A percentile compares a stretch with the other conserved stretches of the same genome.
These are phyloP conservation scores for Vaccinium darrowii DNA, from an alignment of 148 eudicot genomes.

Conservation along the genomic window DNA sequence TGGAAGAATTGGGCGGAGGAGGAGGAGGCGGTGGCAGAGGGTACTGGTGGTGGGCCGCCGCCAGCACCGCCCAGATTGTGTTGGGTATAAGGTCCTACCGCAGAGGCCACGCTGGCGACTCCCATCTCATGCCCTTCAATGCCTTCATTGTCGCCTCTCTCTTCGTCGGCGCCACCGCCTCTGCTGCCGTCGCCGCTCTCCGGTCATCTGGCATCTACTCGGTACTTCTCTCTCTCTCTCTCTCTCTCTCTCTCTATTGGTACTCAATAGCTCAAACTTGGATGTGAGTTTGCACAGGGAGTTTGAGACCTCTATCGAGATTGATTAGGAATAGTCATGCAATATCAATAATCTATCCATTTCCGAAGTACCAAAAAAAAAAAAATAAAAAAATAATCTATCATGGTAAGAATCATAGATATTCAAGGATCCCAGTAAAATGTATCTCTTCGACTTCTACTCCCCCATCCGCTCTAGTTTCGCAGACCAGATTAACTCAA, in stretches of 20 bases:
- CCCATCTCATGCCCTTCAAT: slow-evolving; percentile 52
- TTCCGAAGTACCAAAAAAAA: no score
- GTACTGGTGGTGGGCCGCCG: slow-evolving; percentile 47
- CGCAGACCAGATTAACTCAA: background rate
- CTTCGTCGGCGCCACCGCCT: slow-evolving; percentile 59
- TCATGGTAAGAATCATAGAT: background rate
- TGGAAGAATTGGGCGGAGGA: slow-evolving; percentile 12
- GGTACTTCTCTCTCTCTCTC: slow-evolving; percentile 23
- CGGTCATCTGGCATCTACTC: slow-evolving; percentile 44
- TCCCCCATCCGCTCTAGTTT: background rate
- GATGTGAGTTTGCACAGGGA: background rate
- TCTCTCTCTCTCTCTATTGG: background rate
- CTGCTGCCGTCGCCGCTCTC: slow-evolving; percentile 42
- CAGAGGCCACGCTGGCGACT: slow-evolving; percentile 48
- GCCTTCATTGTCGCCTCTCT: slow-evolving; percentile 66
- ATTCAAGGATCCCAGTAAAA: background rate
- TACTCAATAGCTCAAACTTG: no score
- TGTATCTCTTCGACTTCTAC: background rate
- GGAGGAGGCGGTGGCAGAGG: slow-evolving; percentile 7
- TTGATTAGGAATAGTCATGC: background rate
- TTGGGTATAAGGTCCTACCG: slow-evolving; percentile 37
- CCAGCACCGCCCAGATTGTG: slow-evolving; percentile 44
- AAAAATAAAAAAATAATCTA: no score
- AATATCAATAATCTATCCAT: background rate
- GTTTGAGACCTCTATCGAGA: background rate